Evolutionary conservation across 2,329 filamentous ascomycete genomes (phyloP), one percentile per base, ranked within the genome.

Genomic region (Hypoxylon sp.): DNA sequence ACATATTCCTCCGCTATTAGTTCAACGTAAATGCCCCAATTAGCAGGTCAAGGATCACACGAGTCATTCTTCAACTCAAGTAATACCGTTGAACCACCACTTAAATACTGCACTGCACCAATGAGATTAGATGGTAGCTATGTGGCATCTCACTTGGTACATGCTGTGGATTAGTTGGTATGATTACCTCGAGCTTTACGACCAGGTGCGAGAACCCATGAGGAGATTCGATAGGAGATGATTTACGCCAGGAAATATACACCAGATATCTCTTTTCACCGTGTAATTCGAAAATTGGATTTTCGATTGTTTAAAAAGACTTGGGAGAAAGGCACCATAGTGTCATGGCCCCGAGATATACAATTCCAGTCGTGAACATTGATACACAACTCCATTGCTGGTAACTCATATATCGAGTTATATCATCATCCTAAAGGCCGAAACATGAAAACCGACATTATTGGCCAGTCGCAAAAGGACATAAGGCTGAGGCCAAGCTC

Each of bases 401-500:
- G 7, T 10, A 10, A 23, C 13, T 25, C 32, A 55, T n/a, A 19
- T 45, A 32, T 32, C 23, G 32, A 30, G 11, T 23, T 30, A 32
- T 32, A 19, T 21, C 28, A 36, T 13, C n/a, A 41, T 41, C 50
- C 23, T 17, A 41, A 45, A 50, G 55, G 19, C 38, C 30, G 19
- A 2, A 28, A 19, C 6, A 59, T 48, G 5, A 2, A 23, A 10
- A 4, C 6, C 11, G 56, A n/a, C 14, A 5, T 46, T 28, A 38
- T 53, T 61, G 25, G 30, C 7, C 19, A n/a, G 10, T n/a, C 6
- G 9, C 9, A 32, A 14, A 23, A 14, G 38, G 32, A 46, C 19
- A 28, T 32, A 59, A 65, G 53, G 62, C 66, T 68, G 59, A 68
- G 10, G 38, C 14, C 3, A 28, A 43, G 48, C 5, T 4, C n/a